Evolutionary conservation across 495 filamentous ascomycete species (phyloP).

Genomic region (Bryoglossum gracile): DNA sequence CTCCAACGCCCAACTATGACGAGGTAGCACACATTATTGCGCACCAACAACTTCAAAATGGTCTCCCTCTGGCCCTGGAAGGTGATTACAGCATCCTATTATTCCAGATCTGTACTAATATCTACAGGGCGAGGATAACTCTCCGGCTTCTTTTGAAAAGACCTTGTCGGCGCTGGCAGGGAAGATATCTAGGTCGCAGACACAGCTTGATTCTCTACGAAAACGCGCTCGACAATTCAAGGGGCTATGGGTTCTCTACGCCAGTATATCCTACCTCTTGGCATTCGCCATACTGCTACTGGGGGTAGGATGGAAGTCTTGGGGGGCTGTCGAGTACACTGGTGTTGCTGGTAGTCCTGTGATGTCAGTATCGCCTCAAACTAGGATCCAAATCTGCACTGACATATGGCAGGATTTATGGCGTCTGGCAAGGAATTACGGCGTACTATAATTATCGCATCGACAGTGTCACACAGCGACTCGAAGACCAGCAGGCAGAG

Average conservation of each 20-base stretch:
- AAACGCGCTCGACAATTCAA: constrained; percentile 69
- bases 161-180: constrained; percentile 68
- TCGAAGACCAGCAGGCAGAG: constrained; percentile 69
- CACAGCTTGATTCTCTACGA: constrained; percentile 64
- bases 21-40: background rate
- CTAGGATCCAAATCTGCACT: background rate
- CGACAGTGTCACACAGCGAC: constrained; percentile 51
- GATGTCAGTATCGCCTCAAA: constrained; percentile 45
- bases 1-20: constrained; percentile 11
- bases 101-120: constrained; percentile 15
- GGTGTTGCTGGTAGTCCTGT: constrained; percentile 74
- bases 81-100: constrained; percentile 35
- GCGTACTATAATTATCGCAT: constrained; percentile 80
- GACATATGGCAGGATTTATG: constrained; percentile 29
- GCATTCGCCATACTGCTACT: constrained; percentile 71
- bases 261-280: constrained; percentile 81
- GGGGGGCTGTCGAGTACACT: constrained; percentile 66
- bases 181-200: constrained; percentile 68
- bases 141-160: constrained; percentile 89
- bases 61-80: constrained; percentile 79
- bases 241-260: constrained; percentile 83
- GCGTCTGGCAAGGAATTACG: constrained; percentile 36
- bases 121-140: constrained; percentile 66
- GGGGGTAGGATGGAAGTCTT: constrained; percentile 78
- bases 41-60: constrained; percentile 39